Evolutionary conservation across 2,329 filamentous ascomycete species (phyloP).

Genomic region (Penicillium oxalicum): DNA sequence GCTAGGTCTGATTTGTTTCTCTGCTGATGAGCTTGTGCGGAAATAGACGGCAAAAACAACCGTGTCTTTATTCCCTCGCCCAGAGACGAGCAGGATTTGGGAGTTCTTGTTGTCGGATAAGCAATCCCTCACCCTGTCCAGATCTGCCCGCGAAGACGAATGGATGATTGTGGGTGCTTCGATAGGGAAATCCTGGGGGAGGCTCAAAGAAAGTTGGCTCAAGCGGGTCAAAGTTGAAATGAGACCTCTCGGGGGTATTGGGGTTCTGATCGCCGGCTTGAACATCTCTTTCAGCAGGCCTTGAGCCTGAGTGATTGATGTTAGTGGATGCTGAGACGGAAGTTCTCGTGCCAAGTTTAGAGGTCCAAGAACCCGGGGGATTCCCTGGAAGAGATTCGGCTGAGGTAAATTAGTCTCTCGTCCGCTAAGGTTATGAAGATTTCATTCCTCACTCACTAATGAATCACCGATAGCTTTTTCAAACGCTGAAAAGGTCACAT

Average conservation of each 20-base stretch:
- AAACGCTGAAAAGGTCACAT: not conserved
- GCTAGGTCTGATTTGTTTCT: not conserved
- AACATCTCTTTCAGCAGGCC: not conserved
- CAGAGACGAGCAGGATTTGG: not conserved
- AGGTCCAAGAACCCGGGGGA: not conserved
- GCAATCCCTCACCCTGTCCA: not conserved
- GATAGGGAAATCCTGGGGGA: not conserved
- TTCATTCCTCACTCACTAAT: not conserved
- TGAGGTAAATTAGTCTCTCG: not conserved
- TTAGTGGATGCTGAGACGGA: not conserved
- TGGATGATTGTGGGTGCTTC: not conserved
- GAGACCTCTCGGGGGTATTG: not conserved
- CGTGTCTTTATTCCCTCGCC: not conserved
- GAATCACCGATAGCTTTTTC: not conserved
- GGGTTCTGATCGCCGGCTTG: not conserved
- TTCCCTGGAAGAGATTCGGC: not conserved
- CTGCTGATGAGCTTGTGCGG: not conserved
- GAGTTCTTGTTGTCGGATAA: not conserved
- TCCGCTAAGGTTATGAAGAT: no score
- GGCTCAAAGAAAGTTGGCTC: not conserved
- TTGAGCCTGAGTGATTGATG: not conserved
- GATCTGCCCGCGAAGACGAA: not conserved
- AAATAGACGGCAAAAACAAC: not conserved
- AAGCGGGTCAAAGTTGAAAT: not conserved
- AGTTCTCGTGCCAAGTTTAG: not conserved